Conservation (phyloP, 2,329 filamentous ascomycete species). For the Nothophoma quercina region DNA sequence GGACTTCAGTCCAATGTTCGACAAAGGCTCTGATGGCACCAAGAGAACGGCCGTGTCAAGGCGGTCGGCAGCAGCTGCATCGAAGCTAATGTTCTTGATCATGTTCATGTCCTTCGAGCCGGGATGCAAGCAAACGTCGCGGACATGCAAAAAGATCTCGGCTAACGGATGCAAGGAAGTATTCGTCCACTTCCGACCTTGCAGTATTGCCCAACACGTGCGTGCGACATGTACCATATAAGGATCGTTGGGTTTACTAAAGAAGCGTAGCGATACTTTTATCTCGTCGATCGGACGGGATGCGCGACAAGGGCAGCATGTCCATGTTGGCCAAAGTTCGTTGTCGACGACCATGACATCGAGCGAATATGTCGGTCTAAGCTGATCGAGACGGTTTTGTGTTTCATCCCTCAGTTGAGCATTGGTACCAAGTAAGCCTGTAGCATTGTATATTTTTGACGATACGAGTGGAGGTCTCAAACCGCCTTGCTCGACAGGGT, state of each 20-base stretch:
- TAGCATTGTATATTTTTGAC: conserved; percentile 4
- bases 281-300: not conserved
- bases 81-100: conserved; percentile 1
- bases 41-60: not conserved
- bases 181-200: conserved; percentile 8
- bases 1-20: not conserved
- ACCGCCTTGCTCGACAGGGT: not conserved
- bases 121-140: conserved; percentile 2
- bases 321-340: conserved; percentile 18
- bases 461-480: conserved; percentile 1
- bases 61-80: not conserved
- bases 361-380: conserved; percentile 1
- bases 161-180: conserved; percentile 9
- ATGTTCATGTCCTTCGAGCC: not conserved
- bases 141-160: conserved; percentile 9
- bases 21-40: not conserved
- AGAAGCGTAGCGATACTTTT: conserved; percentile 11
- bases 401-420: conserved; percentile 7
- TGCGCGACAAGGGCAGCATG: conserved; percentile 9
- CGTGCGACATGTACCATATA: conserved; percentile 17
- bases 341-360: conserved; percentile 15
- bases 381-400: not conserved
- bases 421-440: conserved; percentile 5
- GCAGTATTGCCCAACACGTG: conserved; percentile 9
- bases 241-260: conserved; percentile 9